A percentile compares a stretch with the other conserved stretches of the same genome.
Evolutionary conservation across 495 filamentous ascomycete species (phyloP).

Genomic region (Pseudevernia furfuracea): DNA sequence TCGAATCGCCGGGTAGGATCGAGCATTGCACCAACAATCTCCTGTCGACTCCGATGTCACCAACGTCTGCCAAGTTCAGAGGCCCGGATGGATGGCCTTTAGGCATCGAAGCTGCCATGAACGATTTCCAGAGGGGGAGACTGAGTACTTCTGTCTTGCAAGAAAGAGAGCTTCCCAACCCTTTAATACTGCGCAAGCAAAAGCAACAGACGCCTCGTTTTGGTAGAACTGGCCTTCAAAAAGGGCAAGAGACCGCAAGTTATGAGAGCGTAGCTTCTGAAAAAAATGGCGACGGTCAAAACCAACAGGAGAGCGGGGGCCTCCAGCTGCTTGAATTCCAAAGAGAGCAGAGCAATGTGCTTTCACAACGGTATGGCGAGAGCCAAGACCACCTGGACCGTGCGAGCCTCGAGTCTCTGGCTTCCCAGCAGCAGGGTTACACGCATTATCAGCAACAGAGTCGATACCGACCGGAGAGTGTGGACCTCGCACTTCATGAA

Average conservation of each 20-base stretch:
- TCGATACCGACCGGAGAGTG: not conserved
- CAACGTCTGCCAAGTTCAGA: not conserved
- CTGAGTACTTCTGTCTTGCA: not conserved
- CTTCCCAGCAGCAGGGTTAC: not conserved
- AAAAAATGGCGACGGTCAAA: not conserved
- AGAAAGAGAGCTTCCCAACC: not conserved
- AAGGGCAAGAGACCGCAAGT: not conserved
- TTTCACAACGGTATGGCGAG: not conserved
- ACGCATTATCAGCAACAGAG: not conserved
- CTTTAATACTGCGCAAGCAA: not conserved
- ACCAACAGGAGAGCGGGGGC: not conserved
- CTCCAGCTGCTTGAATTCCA: not conserved
- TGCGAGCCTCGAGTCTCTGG: not conserved
- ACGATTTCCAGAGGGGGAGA: conserved; percentile 5
- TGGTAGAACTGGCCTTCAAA: not conserved
- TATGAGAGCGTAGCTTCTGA: not conserved
- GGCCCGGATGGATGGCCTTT: conserved; percentile 5
- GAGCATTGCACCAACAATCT: not conserved
- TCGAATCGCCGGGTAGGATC: not conserved
- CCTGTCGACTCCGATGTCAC: not conserved
- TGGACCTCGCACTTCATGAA: not conserved
- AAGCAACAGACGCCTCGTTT: not conserved
- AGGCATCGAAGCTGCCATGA: conserved; percentile 7
- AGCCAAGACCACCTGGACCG: not conserved
- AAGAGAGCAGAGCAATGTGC: not conserved